phyloP scores from a whole-genome alignment of 345 rosid genomes.

The Gossypium stocksii region DNA sequence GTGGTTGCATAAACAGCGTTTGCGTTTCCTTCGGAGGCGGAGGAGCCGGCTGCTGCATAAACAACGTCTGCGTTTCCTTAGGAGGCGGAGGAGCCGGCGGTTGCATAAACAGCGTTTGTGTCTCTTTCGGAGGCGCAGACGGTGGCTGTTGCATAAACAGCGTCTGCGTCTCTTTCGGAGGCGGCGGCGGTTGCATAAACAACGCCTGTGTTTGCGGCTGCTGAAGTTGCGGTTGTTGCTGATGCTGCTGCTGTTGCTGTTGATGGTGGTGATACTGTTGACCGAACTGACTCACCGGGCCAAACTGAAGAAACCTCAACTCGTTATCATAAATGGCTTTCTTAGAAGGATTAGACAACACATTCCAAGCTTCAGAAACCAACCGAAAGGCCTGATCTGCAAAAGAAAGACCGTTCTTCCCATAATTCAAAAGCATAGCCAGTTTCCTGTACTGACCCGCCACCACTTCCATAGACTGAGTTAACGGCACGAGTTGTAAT shows the following conservation, averaged over 20 bases:
- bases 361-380: constrained; percentile 79
- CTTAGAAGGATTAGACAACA: constrained; percentile 62
- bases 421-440: constrained; percentile 61
- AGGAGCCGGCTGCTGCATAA: background rate
- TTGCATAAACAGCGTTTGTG: constrained; percentile 2
- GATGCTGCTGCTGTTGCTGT: constrained; percentile 12
- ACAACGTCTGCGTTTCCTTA: background rate
- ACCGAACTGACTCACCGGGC: constrained; percentile 34
- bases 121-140: background rate
- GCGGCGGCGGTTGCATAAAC: constrained; percentile 18
- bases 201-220: constrained; percentile 10
- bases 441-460: constrained; percentile 80
- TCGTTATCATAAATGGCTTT: constrained; percentile 71
- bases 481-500: constrained; percentile 63
- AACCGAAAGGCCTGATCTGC: constrained; percentile 71
- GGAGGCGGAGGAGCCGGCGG: background rate
- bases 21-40: background rate
- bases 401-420: constrained; percentile 51
- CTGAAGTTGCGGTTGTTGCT: background rate
- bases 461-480: constrained; percentile 58
- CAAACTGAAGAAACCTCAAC: constrained; percentile 60
- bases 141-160: constrained; percentile 7
- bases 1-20: background rate
- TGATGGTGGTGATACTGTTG: background rate
- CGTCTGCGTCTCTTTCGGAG: constrained; percentile 9